These are phyloP conservation scores for Gigaspora rosea DNA, from an alignment of 192 early-diverging fungal genomes.

Conservation along the genomic window DNA sequence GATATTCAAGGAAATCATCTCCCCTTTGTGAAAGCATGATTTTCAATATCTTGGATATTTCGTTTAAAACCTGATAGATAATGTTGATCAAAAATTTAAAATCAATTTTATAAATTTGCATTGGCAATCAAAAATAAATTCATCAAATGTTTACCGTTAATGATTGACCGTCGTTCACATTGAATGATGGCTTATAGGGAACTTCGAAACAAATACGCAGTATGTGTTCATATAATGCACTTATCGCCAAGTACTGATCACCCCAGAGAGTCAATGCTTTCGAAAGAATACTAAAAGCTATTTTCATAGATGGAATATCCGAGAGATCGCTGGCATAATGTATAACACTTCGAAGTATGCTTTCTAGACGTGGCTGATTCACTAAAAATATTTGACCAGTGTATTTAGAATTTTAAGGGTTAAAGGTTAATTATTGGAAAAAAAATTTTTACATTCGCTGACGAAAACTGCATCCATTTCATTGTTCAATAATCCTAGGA, in stretches of 20 bases:
- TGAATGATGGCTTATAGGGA: slow-evolving; percentile 72
- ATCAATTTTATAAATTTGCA: slow-evolving; percentile 48
- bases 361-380: slow-evolving; percentile 62
- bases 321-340: slow-evolving; percentile 62
- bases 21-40: slow-evolving; percentile 59
- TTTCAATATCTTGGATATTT: slow-evolving; percentile 59
- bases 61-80: slow-evolving; percentile 48
- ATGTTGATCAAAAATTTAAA: background rate
- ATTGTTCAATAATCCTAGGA: slow-evolving; percentile 78
- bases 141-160: slow-evolving; percentile 55
- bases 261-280: slow-evolving; percentile 72
- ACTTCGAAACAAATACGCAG: slow-evolving; percentile 78
- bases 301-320: slow-evolving; percentile 64
- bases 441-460: slow-evolving; percentile 69
- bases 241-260: slow-evolving; percentile 26
- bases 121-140: background rate
- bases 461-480: slow-evolving; percentile 77
- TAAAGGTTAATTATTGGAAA: slow-evolving; percentile 35
- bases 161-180: slow-evolving; percentile 74
- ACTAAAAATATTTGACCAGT: slow-evolving; percentile 47
- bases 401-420: background rate
- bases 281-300: slow-evolving; percentile 68
- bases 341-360: slow-evolving; percentile 68
- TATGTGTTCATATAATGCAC: slow-evolving; percentile 63
- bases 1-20: slow-evolving; percentile 52